These are phyloP conservation scores for Ceratobasidium sp. DNA, from an alignment of 1,284 basidiomycete species.

Conservation along the genomic window DNA sequence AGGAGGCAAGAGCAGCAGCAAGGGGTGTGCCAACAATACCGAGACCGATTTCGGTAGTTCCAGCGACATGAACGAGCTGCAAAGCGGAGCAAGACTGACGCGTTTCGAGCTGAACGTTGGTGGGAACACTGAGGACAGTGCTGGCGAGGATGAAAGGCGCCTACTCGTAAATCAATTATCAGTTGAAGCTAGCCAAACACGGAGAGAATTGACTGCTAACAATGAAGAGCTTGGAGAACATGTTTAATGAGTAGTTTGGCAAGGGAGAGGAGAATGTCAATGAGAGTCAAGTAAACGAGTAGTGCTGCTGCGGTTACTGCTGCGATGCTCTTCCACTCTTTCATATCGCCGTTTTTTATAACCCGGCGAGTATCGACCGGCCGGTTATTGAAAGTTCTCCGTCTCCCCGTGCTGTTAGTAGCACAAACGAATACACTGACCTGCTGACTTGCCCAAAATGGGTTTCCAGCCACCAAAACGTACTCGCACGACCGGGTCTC, in stretches of 20 bases:
- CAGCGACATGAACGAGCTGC: slow-evolving; percentile 12
- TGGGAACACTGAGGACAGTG: not conserved
- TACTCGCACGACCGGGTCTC: not conserved
- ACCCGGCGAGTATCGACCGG: not conserved
- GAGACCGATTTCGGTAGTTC: slow-evolving; percentile 5
- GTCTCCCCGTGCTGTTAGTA: not conserved
- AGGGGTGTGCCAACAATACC: slow-evolving; percentile 13
- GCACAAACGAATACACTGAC: not conserved
- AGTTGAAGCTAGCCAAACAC: not conserved
- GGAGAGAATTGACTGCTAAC: not conserved
- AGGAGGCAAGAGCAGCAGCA: not conserved
- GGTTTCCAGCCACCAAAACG: not conserved
- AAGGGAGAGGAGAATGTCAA: not conserved
- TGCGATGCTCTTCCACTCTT: not conserved
- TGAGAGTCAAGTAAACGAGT: not conserved
- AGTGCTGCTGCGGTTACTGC: not conserved
- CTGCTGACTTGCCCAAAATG: slow-evolving; percentile 1
- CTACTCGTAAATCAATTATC: not conserved
- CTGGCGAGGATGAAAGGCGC: not conserved
- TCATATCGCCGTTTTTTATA: not conserved
- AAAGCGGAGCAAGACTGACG: slow-evolving; percentile 16
- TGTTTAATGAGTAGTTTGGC: not conserved
- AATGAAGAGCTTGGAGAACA: not conserved
- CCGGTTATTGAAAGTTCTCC: not conserved
- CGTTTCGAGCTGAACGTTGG: not conserved